Evolutionary conservation across 2,329 filamentous ascomycete species (phyloP), one percentile per base, ranked within the genome.

Genomic region (Exophiala viscosa): DNA sequence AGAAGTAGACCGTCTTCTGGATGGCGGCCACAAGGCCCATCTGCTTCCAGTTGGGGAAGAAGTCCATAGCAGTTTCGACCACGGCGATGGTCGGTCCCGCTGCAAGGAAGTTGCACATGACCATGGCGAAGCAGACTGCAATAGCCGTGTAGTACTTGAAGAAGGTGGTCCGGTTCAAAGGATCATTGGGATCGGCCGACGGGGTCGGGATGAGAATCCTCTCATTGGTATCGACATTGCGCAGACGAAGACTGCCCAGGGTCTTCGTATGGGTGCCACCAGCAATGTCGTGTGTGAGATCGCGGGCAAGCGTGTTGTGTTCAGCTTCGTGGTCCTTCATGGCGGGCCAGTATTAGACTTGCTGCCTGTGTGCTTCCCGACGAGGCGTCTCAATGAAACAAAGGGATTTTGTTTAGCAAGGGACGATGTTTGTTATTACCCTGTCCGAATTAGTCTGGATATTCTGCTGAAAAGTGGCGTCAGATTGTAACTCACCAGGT

Each of bases 41-140:
- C 50, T 6, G 54, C 52, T 11, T 60, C 5, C 67, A 59, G 11
- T 68, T 60, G 2, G 73, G 75, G 53, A 75, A 78, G 65, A 79
- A 78, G 54, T 73, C 69, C 6, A 70, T 57, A 3, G 77, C 73
- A 3, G 74, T 77, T 2, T 70, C 60, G 9, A 76, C 65, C 36
- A 82, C 75, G 48, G 76, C 77, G 28, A 81, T 74, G 2, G 74
- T 73, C 2, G 79, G 78, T 0, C 72, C 79, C n/a, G 77, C 79
- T 0, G 78, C 77, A 3, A 82, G 66, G 57, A 81, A 81, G 64
- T 81, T 82, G 66, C 73, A 78, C 65, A 81, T 72, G 55, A 79
- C 70, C 69, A 82, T 80, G 47, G 78, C 77, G 3, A 76, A 55
- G 61, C 76, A 80, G 32, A 80, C 71, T 11, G 79, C 65, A 43